phyloP scores from a whole-genome alignment of 495 filamentous ascomycete genomes.

The Penicillium longicatenatum region DNA sequence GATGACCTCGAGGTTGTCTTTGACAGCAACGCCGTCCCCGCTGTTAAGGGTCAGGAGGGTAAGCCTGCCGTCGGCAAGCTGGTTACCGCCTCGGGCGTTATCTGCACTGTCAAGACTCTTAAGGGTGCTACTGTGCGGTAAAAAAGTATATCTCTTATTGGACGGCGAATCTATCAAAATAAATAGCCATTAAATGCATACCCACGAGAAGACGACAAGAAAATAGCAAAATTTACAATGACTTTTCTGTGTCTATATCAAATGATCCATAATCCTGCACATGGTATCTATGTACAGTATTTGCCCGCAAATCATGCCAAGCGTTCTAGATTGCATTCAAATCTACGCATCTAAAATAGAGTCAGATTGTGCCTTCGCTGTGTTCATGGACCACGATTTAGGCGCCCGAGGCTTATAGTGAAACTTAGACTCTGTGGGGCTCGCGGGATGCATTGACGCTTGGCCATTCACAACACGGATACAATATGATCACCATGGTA shows the following conservation, averaged over 20 bases:
- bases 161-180: conserved; percentile 17
- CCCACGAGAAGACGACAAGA: conserved; percentile 33
- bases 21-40: conserved; percentile 62
- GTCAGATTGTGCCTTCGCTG: neutral
- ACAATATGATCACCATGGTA: neutral
- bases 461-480: neutral
- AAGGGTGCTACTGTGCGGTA: conserved; percentile 70
- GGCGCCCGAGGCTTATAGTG: neutral
- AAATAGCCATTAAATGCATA: conserved; percentile 29
- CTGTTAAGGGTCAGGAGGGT: conserved; percentile 58
- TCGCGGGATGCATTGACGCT: neutral
- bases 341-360: neutral
- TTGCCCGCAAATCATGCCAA: neutral
- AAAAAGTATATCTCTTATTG: conserved; percentile 7
- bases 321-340: neutral
- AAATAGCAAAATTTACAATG: conserved; percentile 17
- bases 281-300: neutral
- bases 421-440: neutral
- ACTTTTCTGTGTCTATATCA: neutral
- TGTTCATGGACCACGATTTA: neutral
- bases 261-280: neutral
- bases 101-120: conserved; percentile 73
- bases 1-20: conserved; percentile 76
- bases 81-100: conserved; percentile 66
- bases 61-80: conserved; percentile 70